Conservation (phyloP, 2,329 filamentous ascomycete species). For the Colletotrichum tamarilloi region DNA sequence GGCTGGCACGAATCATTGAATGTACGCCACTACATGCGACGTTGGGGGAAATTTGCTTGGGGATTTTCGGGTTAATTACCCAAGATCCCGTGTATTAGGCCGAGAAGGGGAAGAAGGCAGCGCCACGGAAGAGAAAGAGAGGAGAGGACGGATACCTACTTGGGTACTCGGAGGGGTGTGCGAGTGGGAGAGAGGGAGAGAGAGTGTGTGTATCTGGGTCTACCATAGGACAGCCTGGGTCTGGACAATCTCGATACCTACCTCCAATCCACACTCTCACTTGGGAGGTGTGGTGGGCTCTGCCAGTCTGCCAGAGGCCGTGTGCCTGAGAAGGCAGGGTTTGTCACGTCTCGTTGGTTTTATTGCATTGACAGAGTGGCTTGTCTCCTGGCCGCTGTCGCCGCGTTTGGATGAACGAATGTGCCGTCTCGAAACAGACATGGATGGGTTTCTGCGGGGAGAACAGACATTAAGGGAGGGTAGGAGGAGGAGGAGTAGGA, state of each 20-base stretch:
- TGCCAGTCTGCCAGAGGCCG: neutral
- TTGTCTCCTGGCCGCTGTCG: constrained; percentile 15
- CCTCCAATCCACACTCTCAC: neutral
- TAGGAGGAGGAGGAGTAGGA: neutral
- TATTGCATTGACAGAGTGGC: constrained; percentile 21
- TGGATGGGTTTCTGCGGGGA: constrained; percentile 7
- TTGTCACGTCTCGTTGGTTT: neutral
- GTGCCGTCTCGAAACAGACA: constrained; percentile 22
- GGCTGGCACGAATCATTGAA: constrained; percentile 21
- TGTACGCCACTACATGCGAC: constrained; percentile 13
- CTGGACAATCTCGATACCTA: neutral
- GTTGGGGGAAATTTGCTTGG: constrained; percentile 17
- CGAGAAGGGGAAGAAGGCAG: neutral
- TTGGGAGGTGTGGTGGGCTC: constrained; percentile 22
- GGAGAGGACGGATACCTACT: neutral
- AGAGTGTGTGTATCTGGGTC: neutral
- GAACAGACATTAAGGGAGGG: neutral
- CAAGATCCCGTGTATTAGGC: constrained; percentile 8
- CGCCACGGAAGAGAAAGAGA: neutral
- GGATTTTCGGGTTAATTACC: constrained; percentile 21
- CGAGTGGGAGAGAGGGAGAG: neutral
- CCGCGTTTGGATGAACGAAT: constrained; percentile 33
- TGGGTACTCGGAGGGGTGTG: neutral
- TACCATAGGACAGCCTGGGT: neutral
- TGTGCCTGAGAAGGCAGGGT: neutral